These are phyloP conservation scores for Basidioascus undulatus DNA, from an alignment of 768 basidiomycete species.

Conservation along the genomic window DNA sequence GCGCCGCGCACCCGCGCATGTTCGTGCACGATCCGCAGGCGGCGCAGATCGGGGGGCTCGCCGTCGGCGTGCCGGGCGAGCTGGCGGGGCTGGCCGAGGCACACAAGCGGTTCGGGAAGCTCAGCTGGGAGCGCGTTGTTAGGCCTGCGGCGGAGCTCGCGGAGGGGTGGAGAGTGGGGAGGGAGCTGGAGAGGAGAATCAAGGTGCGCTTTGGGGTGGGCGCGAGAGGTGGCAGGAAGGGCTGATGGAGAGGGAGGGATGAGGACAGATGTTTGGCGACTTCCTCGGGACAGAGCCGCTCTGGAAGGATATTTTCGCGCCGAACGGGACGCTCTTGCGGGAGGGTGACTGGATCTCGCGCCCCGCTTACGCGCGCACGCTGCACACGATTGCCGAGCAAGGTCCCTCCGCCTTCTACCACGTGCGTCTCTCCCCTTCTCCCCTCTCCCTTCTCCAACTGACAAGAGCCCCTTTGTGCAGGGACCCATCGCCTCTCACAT, in stretches of 20 bases:
- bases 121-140: constrained; percentile 57
- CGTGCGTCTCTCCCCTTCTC: constrained; percentile 18
- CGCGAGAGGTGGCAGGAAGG: constrained; percentile 47
- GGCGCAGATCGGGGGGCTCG: constrained; percentile 48
- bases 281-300: constrained; percentile 43
- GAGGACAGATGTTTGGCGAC: constrained; percentile 7
- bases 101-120: constrained; percentile 37
- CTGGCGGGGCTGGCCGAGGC: constrained; percentile 65
- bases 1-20: constrained; percentile 49
- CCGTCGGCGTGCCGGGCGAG: constrained; percentile 82
- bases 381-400: constrained; percentile 42
- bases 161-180: constrained; percentile 45
- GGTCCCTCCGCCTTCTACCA: constrained; percentile 68
- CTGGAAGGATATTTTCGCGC: constrained; percentile 67
- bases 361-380: constrained; percentile 50
- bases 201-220: constrained; percentile 46
- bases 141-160: constrained; percentile 53
- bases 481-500: constrained; percentile 63
- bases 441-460: neutral
- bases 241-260: constrained; percentile 37
- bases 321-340: constrained; percentile 38
- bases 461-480: too few species aligned
- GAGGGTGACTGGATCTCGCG: constrained; percentile 53
- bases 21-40: constrained; percentile 26
- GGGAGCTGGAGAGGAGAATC: constrained; percentile 49